phyloP scores from a whole-genome alignment of 495 filamentous ascomycete genomes.

The Terfezia boudieri region DNA sequence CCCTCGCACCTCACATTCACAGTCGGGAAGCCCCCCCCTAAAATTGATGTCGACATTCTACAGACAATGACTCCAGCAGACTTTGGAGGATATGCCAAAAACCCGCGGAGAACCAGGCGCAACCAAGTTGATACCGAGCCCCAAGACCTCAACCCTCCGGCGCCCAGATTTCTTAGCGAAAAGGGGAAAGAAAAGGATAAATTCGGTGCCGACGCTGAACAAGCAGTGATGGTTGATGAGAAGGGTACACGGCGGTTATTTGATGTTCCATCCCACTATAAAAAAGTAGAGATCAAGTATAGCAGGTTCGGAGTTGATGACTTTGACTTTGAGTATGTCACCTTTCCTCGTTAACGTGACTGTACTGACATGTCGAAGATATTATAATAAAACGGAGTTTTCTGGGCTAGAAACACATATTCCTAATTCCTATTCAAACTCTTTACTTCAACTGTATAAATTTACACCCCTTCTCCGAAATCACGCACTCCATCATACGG shows the following conservation, averaged over 20 bases:
- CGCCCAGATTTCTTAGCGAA: conserved; percentile 83
- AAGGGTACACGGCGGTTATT: conserved; percentile 15
- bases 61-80: conserved; percentile 33
- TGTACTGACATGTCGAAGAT: conserved; percentile 27
- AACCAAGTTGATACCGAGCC: conserved; percentile 57
- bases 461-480: conserved; percentile 80
- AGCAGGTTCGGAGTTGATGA: conserved; percentile 94
- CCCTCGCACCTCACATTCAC: conserved; percentile 63
- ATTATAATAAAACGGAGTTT: conserved; percentile 74
- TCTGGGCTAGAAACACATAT: conserved; percentile 93
- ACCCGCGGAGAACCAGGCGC: conserved; percentile 46
- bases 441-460: conserved; percentile 73
- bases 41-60: conserved; percentile 51
- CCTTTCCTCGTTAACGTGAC: background rate
- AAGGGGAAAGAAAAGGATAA: conserved; percentile 49
- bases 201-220: conserved; percentile 35
- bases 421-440: conserved; percentile 84
- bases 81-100: conserved; percentile 44
- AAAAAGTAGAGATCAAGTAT: conserved; percentile 87
- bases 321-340: conserved; percentile 73
- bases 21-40: conserved; percentile 55
- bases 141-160: conserved; percentile 21
- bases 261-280: conserved; percentile 67
- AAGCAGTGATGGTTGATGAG: conserved; percentile 33
- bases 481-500: conserved; percentile 70